Percentiles rank a stretch among this genome's conserved stretches.
These are phyloP conservation scores for Pythium dissimile DNA, from an alignment of 352 stramenopile species.

Conservation along the genomic window DNA sequence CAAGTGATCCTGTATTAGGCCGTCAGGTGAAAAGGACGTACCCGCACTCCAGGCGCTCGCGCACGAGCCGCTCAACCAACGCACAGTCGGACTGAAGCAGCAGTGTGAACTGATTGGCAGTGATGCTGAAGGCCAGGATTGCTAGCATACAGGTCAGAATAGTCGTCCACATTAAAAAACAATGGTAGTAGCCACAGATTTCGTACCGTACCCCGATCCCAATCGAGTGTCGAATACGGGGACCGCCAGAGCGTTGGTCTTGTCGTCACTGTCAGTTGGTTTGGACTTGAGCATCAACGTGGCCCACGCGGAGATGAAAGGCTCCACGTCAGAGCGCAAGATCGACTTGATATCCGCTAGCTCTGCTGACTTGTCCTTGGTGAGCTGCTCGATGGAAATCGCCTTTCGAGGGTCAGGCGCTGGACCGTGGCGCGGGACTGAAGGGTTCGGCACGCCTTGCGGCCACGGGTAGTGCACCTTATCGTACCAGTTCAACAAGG, in stretches of 20 bases:
- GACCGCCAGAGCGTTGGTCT: not conserved
- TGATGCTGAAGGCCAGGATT: conserved; percentile 4
- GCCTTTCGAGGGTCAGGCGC: too few relatives aligned
- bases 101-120: conserved; percentile 6
- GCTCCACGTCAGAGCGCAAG: conserved; percentile 1
- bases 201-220: not conserved
- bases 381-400: too few relatives aligned
- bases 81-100: conserved; percentile 5
- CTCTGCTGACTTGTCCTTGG: too few relatives aligned
- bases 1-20: not conserved
- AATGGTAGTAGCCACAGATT: too few relatives aligned
- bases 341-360: conserved; percentile 12
- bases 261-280: not conserved
- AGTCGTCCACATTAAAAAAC: too few relatives aligned
- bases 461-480: conserved; percentile 1
- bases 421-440: too few relatives aligned
- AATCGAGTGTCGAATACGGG: not conserved
- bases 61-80: conserved; percentile 17
- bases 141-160: not conserved
- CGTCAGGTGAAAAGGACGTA: conserved; percentile 9
- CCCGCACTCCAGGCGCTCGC: conserved; percentile 24
- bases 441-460: too few relatives aligned
- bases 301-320: conserved; percentile 10
- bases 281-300: conserved; percentile 4
- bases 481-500: conserved; percentile 1